Evolutionary conservation across 2,329 filamentous ascomycete genomes (phyloP), one percentile per base, ranked within the genome.

Genomic region (Xylariaceae sp.): DNA sequence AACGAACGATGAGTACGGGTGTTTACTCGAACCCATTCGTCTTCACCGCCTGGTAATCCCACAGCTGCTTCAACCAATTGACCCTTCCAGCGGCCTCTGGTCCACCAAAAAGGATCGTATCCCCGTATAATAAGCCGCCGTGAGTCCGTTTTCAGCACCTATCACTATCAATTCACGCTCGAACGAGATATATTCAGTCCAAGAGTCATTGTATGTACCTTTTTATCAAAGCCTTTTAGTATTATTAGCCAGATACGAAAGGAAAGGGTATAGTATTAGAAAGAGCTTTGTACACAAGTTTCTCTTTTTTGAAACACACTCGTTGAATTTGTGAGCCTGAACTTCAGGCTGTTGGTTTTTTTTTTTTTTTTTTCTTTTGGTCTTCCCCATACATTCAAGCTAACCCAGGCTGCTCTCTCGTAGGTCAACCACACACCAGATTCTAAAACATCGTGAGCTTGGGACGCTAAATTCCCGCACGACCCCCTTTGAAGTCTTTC

Each of bases 231-330:
- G 32, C 32, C 32, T 8, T 12, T 46, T 26, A 43, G 19, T 35
- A 40, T 19, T 32, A 61, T 60, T 58, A 42, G 47, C 45, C 57
- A 47, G 12, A 47, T 47, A 48, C 19, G 61, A 65, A 65, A 60
- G 50, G 59, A 65, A 64, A 58, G 57, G 60, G 60, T 58, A 60
- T 62, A 60, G 44, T 66, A 67, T 66, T 67, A 66, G 59, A 56
- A 61, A 59, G 62, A 37, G 59, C 61, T 67, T 57, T 66, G 64
- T 65, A 64, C 61, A 63, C 35, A 65, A 65, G 53, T 59, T 54
- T 56, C 58, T 53, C 53, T 19, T 19, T 19, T 19, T 19, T 19
- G 19, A 19, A 19, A 19, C 19, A 19, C 19, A 19, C 19, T 19
- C 19, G 19, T 19, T 19, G 19, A 19, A 19, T 19, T 27, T 58